These are phyloP conservation scores for Pelargonium citronellum DNA, from an alignment of 441 rosid genomes.

Conservation along the genomic window DNA sequence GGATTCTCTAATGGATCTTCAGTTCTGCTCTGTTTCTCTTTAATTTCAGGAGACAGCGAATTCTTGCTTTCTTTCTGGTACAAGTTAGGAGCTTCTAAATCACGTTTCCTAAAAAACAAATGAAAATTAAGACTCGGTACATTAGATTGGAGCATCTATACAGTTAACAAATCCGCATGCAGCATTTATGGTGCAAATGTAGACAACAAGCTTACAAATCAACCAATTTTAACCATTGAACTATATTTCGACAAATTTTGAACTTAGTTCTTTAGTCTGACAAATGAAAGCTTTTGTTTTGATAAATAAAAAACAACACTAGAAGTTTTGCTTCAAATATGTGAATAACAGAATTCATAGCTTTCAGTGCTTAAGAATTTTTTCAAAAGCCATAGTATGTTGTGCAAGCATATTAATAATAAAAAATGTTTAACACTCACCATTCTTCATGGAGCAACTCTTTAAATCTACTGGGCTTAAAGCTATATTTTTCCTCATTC, in stretches of 20 bases:
- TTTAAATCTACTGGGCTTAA: slow-evolving; percentile 45
- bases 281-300: not conserved
- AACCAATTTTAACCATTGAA: too few species aligned
- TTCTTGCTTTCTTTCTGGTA: slow-evolving; percentile 23
- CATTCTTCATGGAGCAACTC: slow-evolving; percentile 36
- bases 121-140: not conserved
- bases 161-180: not conserved
- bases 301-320: not conserved
- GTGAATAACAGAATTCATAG: not conserved
- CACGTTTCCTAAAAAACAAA: slow-evolving; percentile 35
- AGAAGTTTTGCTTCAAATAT: not conserved
- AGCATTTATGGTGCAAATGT: not conserved
- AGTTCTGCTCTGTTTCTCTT: slow-evolving; percentile 17
- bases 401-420: slow-evolving; percentile 12
- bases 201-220: not conserved
- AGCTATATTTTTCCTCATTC: slow-evolving; percentile 53
- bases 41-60: slow-evolving; percentile 11
- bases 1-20: slow-evolving; percentile 16
- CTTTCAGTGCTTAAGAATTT: not conserved
- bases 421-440: slow-evolving; percentile 30
- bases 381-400: not conserved
- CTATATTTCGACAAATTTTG: too few species aligned
- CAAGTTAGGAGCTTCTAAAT: slow-evolving; percentile 25
- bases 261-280: not conserved
- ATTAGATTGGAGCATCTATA: not conserved